Conservation (phyloP, 2,329 filamentous ascomycete species). For the Tolypocladium paradoxum region DNA sequence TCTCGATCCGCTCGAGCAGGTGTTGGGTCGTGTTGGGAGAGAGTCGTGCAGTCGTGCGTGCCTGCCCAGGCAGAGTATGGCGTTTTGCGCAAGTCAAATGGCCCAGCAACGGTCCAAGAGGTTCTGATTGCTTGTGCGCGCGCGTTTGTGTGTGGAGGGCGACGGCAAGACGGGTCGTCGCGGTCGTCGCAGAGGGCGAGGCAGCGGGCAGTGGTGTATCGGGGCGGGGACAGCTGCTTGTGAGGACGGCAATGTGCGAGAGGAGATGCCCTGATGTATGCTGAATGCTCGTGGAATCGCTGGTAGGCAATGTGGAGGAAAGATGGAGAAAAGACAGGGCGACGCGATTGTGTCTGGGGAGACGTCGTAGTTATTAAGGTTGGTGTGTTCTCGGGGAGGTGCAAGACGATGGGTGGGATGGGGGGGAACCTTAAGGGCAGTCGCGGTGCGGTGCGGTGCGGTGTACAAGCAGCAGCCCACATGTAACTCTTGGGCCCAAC, state of each 20-base stretch:
- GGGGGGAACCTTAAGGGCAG: constrained; percentile 6
- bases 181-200: background rate
- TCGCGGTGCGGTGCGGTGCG: constrained; percentile 1
- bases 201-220: background rate
- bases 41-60: background rate
- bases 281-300: background rate
- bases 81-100: background rate
- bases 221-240: background rate
- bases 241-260: background rate
- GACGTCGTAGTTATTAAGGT: constrained; percentile 7
- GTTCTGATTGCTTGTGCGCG: background rate
- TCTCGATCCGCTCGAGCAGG: constrained; percentile 27
- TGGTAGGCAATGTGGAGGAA: constrained; percentile 1
- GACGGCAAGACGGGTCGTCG: background rate
- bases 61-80: background rate
- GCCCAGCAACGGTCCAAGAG: background rate
- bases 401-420: constrained; percentile 6
- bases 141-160: background rate
- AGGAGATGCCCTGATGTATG: background rate
- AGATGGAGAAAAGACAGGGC: background rate
- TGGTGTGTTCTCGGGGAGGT: constrained; percentile 3
- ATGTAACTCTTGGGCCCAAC: constrained; percentile 4
- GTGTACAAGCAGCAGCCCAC: background rate
- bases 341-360: constrained; percentile 4
- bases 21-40: constrained; percentile 3